Evolutionary conservation across 2,329 filamentous ascomycete species (phyloP).

Genomic region (Ophiocordyceps camponoti-floridani): DNA sequence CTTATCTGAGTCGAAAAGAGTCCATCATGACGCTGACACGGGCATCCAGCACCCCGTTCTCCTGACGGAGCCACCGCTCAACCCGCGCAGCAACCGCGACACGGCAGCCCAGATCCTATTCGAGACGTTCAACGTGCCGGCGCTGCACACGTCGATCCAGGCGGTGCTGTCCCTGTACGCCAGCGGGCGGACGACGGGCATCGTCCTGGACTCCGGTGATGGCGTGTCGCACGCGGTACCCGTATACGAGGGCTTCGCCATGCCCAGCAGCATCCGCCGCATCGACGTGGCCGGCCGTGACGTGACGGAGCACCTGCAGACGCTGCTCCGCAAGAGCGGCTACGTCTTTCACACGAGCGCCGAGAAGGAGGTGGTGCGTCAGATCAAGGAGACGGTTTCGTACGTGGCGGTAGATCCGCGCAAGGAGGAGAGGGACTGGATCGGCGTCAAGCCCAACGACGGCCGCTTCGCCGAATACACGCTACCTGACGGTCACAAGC

Average conservation of each 20-base stretch:
- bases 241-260: conserved; percentile 94
- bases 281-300: conserved; percentile 95
- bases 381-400: conserved; percentile 89
- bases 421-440: conserved; percentile 94
- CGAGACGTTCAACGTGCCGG: conserved; percentile 96
- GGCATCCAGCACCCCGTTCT: conserved; percentile 66
- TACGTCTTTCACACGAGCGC: conserved; percentile 95
- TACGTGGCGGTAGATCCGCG: conserved; percentile 84
- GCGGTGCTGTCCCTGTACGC: conserved; percentile 92
- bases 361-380: conserved; percentile 95
- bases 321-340: conserved; percentile 75
- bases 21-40: background rate
- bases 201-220: conserved; percentile 88
- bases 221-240: conserved; percentile 95
- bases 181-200: conserved; percentile 85
- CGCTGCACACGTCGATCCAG: conserved; percentile 91
- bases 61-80: conserved; percentile 86
- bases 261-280: conserved; percentile 83
- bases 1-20: background rate
- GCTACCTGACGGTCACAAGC: conserved; percentile 79
- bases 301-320: conserved; percentile 89
- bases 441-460: conserved; percentile 57
- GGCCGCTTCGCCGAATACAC: conserved; percentile 73
- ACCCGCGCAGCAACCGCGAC: conserved; percentile 88
- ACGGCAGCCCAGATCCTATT: conserved; percentile 95